Conservation (phyloP, 305 asterid species). For the Lippia alba region DNA sequence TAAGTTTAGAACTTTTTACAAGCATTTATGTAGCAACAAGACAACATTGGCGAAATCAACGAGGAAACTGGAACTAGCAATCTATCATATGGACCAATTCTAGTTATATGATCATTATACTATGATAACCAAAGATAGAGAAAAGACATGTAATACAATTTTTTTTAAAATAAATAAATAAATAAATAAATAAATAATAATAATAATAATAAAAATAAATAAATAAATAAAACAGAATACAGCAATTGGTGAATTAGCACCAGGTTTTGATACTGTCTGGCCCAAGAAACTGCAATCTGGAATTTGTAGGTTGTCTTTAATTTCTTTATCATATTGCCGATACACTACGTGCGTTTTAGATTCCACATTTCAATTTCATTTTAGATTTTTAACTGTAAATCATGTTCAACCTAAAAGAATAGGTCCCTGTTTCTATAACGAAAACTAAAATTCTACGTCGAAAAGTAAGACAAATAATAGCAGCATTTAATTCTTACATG, state of each 20-base stretch:
- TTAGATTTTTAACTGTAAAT: conserved; percentile 6
- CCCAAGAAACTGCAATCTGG: conserved; percentile 9
- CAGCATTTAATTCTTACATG: conserved; percentile 62
- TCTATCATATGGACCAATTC: conserved; percentile 13
- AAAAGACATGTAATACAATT: background rate
- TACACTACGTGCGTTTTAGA: background rate
- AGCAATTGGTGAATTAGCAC: conserved; percentile 9
- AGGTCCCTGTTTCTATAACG: background rate
- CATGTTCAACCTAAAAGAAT: conserved; percentile 11
- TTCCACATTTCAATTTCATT: background rate
- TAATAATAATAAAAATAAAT: too few species aligned
- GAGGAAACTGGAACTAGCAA: background rate
- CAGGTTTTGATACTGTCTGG: background rate
- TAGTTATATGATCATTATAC: conserved; percentile 11
- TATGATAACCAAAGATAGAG: conserved; percentile 5
- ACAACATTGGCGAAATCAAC: background rate
- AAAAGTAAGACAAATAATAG: conserved; percentile 17
- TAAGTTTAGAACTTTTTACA: conserved; percentile 19
- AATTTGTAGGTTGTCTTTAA: background rate
- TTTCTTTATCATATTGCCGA: background rate
- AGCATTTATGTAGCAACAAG: background rate
- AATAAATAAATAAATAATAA: too few species aligned
- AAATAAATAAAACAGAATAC: background rate
- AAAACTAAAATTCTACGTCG: conserved; percentile 15
- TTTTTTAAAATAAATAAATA: too few species aligned